Evolutionary conservation across 2,329 filamentous ascomycete genomes (phyloP).

Genomic region (Fusarium nisikadoi): DNA sequence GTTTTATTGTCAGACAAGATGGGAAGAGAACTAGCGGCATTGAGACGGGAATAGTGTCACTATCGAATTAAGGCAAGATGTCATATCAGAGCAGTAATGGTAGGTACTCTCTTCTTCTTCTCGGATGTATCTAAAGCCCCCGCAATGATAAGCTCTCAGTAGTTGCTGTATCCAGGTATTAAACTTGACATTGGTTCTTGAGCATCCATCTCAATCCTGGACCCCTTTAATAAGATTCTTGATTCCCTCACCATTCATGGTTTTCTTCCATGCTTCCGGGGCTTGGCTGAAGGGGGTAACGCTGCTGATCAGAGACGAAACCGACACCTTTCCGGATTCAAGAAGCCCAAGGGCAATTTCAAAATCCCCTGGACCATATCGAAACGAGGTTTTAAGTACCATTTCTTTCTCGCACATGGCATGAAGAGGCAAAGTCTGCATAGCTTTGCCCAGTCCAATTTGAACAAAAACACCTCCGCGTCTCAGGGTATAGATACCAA

Average conservation of each 20-base stretch:
- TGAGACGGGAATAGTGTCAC: not conserved
- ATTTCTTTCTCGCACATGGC: slow-evolving; percentile 89
- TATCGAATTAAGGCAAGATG: not conserved
- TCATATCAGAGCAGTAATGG: not conserved
- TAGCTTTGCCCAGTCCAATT: slow-evolving; percentile 30
- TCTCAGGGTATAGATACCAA: slow-evolving; percentile 10
- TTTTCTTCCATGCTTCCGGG: slow-evolving; percentile 79
- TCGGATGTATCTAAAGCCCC: too few species aligned
- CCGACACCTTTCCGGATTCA: slow-evolving; percentile 74
- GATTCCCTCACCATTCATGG: slow-evolving; percentile 83
- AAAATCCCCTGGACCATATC: slow-evolving; percentile 90
- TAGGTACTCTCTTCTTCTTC: not conserved
- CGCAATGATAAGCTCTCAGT: too few species aligned
- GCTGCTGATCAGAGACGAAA: slow-evolving; percentile 81
- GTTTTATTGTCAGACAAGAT: not conserved
- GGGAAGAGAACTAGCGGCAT: not conserved
- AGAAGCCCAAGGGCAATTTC: slow-evolving; percentile 82
- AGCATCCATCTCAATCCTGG: not conserved
- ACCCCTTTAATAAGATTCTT: slow-evolving; percentile 68
- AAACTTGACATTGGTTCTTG: not conserved
- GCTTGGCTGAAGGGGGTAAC: slow-evolving; percentile 77
- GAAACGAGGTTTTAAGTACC: slow-evolving; percentile 85
- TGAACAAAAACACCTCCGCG: slow-evolving; percentile 31
- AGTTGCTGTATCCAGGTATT: not conserved
- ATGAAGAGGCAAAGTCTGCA: slow-evolving; percentile 67